Evolutionary conservation across 2,329 filamentous ascomycete species (phyloP).

Genomic region (Exophiala alcalophila): DNA sequence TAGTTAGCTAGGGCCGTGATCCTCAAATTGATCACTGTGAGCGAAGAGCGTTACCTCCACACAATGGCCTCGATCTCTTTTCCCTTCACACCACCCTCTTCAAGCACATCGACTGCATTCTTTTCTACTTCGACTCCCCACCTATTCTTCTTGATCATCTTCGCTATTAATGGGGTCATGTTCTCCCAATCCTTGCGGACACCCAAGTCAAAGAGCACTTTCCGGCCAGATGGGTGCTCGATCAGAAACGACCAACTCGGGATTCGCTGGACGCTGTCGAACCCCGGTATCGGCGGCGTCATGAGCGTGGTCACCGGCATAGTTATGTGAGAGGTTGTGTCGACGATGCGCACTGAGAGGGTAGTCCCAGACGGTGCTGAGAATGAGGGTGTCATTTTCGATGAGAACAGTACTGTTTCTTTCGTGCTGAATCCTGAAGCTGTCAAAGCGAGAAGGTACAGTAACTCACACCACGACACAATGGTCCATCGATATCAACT

Average conservation of each 20-base stretch:
- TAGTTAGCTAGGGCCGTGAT: background rate
- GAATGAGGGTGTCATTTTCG: no score
- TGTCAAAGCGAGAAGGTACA: no score
- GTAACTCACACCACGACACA: no score
- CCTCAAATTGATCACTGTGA: no score
- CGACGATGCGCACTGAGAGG: no score
- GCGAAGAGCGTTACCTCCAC: slow-evolving; percentile 31
- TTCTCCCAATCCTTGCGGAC: slow-evolving; percentile 31
- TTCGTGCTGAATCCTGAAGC: no score
- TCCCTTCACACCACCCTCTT: slow-evolving; percentile 31
- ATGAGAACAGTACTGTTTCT: no score
- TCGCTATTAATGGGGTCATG: slow-evolving; percentile 11
- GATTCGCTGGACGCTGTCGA: background rate
- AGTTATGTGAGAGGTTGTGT: no score
- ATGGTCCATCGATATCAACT: no score
- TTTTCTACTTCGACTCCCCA: slow-evolving; percentile 25
- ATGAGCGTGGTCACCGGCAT: slow-evolving; percentile 10
- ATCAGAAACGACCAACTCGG: slow-evolving; percentile 25
- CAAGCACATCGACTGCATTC: slow-evolving; percentile 32
- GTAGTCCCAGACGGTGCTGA: no score
- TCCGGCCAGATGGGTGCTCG: slow-evolving; percentile 13
- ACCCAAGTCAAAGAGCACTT: slow-evolving; percentile 30
- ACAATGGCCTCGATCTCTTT: slow-evolving; percentile 38
- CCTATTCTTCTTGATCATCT: slow-evolving; percentile 8
- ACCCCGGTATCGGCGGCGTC: slow-evolving; percentile 12